These are phyloP conservation scores for Antitrichia curtipendula DNA, from an alignment of 225 moss, liverwort and hornwort genomes.

Conservation along the genomic window DNA sequence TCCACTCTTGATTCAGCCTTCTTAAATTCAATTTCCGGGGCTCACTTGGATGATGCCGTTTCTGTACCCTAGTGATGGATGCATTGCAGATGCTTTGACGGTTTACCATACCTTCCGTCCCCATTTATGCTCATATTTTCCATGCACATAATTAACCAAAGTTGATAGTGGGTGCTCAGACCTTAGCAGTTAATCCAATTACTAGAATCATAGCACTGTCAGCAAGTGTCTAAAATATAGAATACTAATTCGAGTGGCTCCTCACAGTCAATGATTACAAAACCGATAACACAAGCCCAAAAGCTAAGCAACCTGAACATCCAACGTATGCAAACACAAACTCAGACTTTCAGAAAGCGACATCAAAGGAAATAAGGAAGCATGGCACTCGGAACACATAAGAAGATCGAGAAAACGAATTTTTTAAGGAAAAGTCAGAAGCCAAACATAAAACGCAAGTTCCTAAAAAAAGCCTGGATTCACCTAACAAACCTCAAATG, in stretches of 20 bases:
- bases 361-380: not conserved
- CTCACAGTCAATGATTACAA: not conserved
- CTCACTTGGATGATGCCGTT: not conserved
- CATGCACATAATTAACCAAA: not conserved
- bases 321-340: not conserved
- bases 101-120: not conserved
- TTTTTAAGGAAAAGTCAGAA: not conserved
- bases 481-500: not conserved
- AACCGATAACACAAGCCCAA: not conserved
- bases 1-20: not conserved
- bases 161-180: too few species aligned
- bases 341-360: not conserved
- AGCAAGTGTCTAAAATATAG: not conserved
- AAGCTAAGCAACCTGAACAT: not conserved
- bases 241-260: not conserved
- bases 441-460: not conserved
- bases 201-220: not conserved
- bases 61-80: not conserved
- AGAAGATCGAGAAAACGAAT: not conserved
- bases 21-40: not conserved
- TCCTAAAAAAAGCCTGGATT: not conserved
- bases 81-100: not conserved
- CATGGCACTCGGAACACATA: not conserved
- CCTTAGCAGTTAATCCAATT: not conserved
- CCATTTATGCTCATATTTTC: not conserved